phyloP scores from a whole-genome alignment of 2,329 filamentous ascomycete species.

The Bipolaris sorokiniana region DNA sequence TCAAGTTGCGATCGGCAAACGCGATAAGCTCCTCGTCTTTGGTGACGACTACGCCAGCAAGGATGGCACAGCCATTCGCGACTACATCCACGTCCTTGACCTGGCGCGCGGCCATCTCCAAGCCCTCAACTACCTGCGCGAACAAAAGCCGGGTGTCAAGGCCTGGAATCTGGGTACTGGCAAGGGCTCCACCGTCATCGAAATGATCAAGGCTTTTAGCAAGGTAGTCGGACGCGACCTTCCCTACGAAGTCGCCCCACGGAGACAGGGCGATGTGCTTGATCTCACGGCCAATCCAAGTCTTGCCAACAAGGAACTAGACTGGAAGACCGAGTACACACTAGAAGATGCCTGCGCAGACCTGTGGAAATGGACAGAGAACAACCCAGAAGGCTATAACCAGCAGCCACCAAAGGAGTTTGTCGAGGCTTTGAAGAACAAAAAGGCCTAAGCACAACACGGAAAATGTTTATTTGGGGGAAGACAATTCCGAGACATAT shows the following conservation, averaged over 20 bases:
- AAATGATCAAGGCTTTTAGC: conserved; percentile 96
- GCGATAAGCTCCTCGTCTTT: conserved; percentile 92
- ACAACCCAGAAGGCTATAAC: conserved; percentile 94
- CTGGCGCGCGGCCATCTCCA: conserved; percentile 84
- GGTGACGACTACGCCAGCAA: conserved; percentile 91
- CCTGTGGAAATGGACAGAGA: conserved; percentile 95
- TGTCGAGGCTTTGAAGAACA: conserved; percentile 61
- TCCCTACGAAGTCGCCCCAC: conserved; percentile 81
- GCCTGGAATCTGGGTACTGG: conserved; percentile 98
- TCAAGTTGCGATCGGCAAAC: conserved; percentile 93
- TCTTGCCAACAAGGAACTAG: conserved; percentile 84
- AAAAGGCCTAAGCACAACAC: conserved; percentile 19
- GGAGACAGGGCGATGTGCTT: conserved; percentile 87
- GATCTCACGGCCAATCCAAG: conserved; percentile 92
- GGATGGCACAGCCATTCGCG: conserved; percentile 92
- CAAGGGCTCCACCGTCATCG: conserved; percentile 91
- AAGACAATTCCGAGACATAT: background rate
- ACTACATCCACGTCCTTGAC: conserved; percentile 97
- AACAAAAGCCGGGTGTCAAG: conserved; percentile 84
- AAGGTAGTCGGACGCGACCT: conserved; percentile 83
- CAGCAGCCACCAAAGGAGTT: conserved; percentile 88
- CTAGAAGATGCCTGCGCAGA: conserved; percentile 94
- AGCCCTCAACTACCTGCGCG: conserved; percentile 87
- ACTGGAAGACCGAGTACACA: conserved; percentile 89
- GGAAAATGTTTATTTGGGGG: background rate